phyloP scores from a whole-genome alignment of 1,284 basidiomycete species.

The Neolentinus lepideus region DNA sequence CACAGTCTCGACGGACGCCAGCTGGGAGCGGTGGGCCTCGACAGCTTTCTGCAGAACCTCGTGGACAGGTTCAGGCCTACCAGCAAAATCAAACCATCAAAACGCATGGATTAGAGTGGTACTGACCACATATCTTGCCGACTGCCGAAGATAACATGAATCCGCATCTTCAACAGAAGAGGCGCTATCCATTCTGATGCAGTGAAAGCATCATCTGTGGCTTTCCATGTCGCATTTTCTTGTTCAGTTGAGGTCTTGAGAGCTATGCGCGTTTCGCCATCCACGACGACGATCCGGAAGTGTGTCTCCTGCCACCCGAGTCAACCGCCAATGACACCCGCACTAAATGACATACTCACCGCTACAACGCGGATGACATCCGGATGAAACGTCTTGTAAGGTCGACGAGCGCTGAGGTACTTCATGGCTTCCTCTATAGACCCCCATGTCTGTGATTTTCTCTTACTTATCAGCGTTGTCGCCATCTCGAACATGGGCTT shows the following conservation, averaged over 20 bases:
- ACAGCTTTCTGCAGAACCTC: conserved; percentile 7
- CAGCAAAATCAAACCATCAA: not conserved
- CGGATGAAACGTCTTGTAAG: conserved; percentile 12
- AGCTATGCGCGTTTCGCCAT: conserved; percentile 8
- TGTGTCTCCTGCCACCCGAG: conserved; percentile 9
- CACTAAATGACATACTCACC: not conserved
- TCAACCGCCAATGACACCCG: not conserved
- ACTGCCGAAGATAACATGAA: conserved; percentile 10
- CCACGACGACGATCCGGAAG: conserved; percentile 8
- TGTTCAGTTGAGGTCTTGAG: conserved; percentile 14
- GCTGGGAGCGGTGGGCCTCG: conserved; percentile 3
- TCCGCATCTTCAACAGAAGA: conserved; percentile 9
- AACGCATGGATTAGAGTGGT: not conserved
- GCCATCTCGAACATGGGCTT: conserved; percentile 9
- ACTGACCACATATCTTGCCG: conserved; percentile 10
- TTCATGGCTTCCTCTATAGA: conserved; percentile 12
- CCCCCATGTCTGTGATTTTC: conserved; percentile 9
- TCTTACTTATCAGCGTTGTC: not conserved
- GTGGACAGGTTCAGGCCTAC: conserved; percentile 9
- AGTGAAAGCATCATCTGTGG: conserved; percentile 7
- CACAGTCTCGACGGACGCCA: conserved; percentile 10
- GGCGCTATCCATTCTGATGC: conserved; percentile 7
- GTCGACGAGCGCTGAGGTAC: conserved; percentile 10
- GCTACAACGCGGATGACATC: conserved; percentile 10
- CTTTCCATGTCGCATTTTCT: conserved; percentile 12